These are phyloP conservation scores for Rhodotorula babjevae DNA, from an alignment of 768 basidiomycete species.

Conservation along the genomic window DNA sequence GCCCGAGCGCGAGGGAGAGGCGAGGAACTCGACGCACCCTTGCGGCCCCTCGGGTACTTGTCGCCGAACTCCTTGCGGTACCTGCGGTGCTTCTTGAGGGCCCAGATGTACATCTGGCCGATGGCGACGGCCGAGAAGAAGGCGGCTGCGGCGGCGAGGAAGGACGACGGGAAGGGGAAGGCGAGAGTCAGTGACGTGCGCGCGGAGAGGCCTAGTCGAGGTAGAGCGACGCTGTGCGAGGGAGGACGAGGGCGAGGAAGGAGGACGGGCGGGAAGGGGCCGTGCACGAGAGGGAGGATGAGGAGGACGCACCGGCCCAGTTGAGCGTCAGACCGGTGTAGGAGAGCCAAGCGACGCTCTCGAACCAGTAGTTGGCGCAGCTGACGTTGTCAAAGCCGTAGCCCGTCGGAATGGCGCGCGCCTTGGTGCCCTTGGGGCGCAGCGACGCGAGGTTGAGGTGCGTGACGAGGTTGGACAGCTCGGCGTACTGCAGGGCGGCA, in stretches of 20 bases:
- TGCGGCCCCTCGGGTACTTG: conserved; percentile 68
- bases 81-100: conserved; percentile 75
- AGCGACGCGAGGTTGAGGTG: conserved; percentile 78
- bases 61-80: conserved; percentile 94
- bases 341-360: conserved; percentile 67
- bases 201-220: not conserved
- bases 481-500: conserved; percentile 60
- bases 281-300: no score
- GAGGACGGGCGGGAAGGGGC: no score
- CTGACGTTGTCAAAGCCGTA: conserved; percentile 85
- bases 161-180: no score
- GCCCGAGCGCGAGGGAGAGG: conserved; percentile 63
- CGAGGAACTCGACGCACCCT: conserved; percentile 54
- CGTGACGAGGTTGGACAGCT: conserved; percentile 75
- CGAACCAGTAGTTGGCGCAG: conserved; percentile 93
- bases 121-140: conserved; percentile 62
- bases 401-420: conserved; percentile 81
- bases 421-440: conserved; percentile 67
- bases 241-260: not conserved
- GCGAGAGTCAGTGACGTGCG: no score
- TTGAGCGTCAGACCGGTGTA: conserved; percentile 74
- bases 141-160: conserved; percentile 40
- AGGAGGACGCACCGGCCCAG: conserved; percentile 58
- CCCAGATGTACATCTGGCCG: conserved; percentile 78
- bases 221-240: not conserved